phyloP scores from a whole-genome alignment of 139 green algal genomes.

The Penium margaritaceum region DNA sequence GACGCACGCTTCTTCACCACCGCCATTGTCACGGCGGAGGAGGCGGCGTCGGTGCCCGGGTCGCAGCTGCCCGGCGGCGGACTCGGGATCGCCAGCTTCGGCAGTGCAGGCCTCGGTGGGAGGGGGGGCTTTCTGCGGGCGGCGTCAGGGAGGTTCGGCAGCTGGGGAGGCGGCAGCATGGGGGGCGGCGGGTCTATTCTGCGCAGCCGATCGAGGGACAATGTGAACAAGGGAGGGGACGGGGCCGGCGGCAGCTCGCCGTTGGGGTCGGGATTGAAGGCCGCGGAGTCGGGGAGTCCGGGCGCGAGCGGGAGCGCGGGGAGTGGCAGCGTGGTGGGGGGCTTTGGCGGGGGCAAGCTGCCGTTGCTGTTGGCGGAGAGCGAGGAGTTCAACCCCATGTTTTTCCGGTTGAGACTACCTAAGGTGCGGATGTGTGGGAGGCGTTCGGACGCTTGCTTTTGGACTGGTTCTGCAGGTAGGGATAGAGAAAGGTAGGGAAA shows the following conservation, averaged over 20 bases:
- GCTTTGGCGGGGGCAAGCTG: no score
- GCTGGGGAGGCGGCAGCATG: not conserved
- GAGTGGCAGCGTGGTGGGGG: no score
- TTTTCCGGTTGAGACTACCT: conserved; percentile 2
- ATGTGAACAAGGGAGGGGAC: no score
- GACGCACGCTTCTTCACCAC: conserved; percentile 3
- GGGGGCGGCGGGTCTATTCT: not conserved
- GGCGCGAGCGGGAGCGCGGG: no score
- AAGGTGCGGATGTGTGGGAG: conserved; percentile 8
- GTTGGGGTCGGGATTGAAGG: no score
- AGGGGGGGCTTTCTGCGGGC: not conserved
- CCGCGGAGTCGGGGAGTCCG: no score
- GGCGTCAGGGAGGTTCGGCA: not conserved
- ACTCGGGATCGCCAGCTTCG: not conserved
- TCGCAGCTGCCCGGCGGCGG: no score
- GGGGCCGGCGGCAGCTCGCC: not conserved
- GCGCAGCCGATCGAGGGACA: no score
- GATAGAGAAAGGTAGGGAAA: no score
- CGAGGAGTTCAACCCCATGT: not conserved
- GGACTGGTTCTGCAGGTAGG: no score
- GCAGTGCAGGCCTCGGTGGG: not conserved
- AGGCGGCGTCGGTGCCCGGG: not conserved
- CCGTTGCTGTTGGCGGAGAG: not conserved
- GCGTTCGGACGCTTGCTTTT: no score
- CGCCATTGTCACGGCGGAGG: not conserved